Percentiles rank a stretch among this genome's conserved stretches.
Conservation (phyloP, 2,329 filamentous ascomycete species). For the Ophiostoma sp. region DNA sequence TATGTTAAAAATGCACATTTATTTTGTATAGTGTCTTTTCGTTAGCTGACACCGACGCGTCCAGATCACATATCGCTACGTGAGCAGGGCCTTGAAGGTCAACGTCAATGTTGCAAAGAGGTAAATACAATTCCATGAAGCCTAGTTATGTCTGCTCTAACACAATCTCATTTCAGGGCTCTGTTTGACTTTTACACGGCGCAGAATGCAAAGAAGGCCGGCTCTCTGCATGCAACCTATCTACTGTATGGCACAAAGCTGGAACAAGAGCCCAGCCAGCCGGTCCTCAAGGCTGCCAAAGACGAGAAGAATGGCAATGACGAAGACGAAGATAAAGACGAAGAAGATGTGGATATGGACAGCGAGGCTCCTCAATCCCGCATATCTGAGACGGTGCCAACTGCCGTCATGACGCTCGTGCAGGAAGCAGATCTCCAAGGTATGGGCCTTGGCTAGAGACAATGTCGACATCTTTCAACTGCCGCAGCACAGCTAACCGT, state of each 20-base stretch:
- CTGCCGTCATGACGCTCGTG: constrained; percentile 60
- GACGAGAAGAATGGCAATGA: neutral
- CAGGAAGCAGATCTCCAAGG: constrained; percentile 68
- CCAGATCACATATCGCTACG: constrained; percentile 80
- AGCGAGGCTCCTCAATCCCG: constrained; percentile 56
- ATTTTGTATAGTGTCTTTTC: constrained; percentile 23
- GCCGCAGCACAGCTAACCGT: neutral
- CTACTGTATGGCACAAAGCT: constrained; percentile 67
- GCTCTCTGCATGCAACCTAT: constrained; percentile 87
- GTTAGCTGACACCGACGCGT: constrained; percentile 23
- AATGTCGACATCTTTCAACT: neutral
- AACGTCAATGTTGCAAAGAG: constrained; percentile 86
- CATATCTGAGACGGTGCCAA: constrained; percentile 47
- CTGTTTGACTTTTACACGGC: constrained; percentile 76
- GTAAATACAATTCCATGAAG: constrained; percentile 45
- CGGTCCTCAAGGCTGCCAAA: neutral
- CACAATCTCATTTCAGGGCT: constrained; percentile 52
- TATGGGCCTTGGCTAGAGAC: constrained; percentile 33
- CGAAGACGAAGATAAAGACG: constrained; percentile 31
- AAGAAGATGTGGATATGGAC: constrained; percentile 65
- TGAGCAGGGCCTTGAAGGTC: constrained; percentile 77
- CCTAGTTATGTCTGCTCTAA: neutral
- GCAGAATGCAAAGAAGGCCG: constrained; percentile 69
- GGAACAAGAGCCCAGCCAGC: constrained; percentile 31
- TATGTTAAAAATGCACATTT: constrained; percentile 40